Evolutionary conservation across 805 yeast genomes (phyloP), one percentile per base, ranked within the genome.

Genomic region (Hanseniaspora hatyaiensis): DNA sequence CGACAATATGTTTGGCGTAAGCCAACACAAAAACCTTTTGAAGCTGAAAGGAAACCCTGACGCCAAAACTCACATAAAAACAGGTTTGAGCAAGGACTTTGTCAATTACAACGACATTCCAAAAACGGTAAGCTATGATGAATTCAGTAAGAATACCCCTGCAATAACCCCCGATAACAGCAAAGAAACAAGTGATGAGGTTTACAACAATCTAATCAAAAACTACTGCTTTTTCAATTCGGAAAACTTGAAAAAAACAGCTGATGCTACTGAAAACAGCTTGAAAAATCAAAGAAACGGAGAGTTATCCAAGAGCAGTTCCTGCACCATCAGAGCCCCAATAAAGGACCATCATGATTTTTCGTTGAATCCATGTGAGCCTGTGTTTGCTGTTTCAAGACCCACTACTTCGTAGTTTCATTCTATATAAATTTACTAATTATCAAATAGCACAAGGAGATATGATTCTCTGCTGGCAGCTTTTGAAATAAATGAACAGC

Each of bases 161-260:
- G 39, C 22, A 23, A 36, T 36, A 4, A 36, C n/a, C 11, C 12
- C 22, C 18, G 22, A 23, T 13, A 23, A n/a, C 12, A 36, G 9
- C 16, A 19, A 22, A 4, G 12, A 3, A 4, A 22, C 36, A 15
- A 33, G 26, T 26, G 39, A 42, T 6, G 26, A 24, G 9, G 23
- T 28, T 34, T 34, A 43, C 15, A 24, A 29, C 3, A 18, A 34
- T 6, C 20, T 43, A 23, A 34, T 33, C 9, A 34, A 42, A 6
- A 42, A 33, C 18, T 34, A 32, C 24, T 42, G 46, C 26, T 34
- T 42, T 28, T 34, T 34, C 11, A 18, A 19, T 8, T 34, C 47
- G n/a, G 29, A 34, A 20, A 28, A 26, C 29, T n/a, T n/a, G n/a
- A 26, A 26, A 26, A 11, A 26, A 8, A 6, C 6, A 8, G 6